phyloP scores from a whole-genome alignment of 2,329 filamentous ascomycete genomes.

The Fonsecaea erecta region DNA sequence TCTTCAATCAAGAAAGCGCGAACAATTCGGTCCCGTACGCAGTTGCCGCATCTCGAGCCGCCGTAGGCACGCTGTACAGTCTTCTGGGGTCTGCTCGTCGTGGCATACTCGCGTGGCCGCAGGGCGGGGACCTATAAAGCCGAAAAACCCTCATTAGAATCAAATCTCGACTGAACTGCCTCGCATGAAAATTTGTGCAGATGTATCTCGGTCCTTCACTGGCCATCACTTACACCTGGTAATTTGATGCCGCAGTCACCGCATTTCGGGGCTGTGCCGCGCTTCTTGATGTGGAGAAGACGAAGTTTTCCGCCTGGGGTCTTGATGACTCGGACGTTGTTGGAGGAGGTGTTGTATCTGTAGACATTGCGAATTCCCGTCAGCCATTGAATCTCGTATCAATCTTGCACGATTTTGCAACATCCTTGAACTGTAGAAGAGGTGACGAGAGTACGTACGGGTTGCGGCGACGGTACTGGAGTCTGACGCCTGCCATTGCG shows the following conservation, averaged over 20 bases:
- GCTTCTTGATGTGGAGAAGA: constrained; percentile 99
- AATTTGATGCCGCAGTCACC: constrained; percentile 99
- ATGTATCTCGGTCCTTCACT: neutral
- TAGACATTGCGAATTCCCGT: constrained; percentile 20
- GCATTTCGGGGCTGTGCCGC: constrained; percentile 96
- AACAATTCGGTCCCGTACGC: constrained; percentile 96
- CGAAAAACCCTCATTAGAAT: neutral
- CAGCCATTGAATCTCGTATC: constrained; percentile 5
- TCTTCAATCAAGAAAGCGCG: constrained; percentile 99
- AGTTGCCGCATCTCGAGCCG: constrained; percentile 97
- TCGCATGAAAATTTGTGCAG: constrained; percentile 3
- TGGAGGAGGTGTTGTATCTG: constrained; percentile 98
- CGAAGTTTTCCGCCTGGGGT: constrained; percentile 95
- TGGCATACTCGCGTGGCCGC: constrained; percentile 95
- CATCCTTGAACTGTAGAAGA: neutral
- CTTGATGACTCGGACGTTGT: constrained; percentile 94
- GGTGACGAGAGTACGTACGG: constrained; percentile 62
- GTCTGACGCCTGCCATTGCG: constrained; percentile 38
- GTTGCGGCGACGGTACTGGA: constrained; percentile 73
- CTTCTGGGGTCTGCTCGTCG: constrained; percentile 98
- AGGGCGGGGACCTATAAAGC: constrained; percentile 81
- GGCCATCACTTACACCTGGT: constrained; percentile 78
- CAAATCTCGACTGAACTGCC: neutral
- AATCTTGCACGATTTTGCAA: neutral
- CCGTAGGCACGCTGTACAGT: constrained; percentile 98